Evolutionary conservation across 2,329 filamentous ascomycete genomes (phyloP), one percentile per base, ranked within the genome.

Genomic region (Colletotrichum sp.): DNA sequence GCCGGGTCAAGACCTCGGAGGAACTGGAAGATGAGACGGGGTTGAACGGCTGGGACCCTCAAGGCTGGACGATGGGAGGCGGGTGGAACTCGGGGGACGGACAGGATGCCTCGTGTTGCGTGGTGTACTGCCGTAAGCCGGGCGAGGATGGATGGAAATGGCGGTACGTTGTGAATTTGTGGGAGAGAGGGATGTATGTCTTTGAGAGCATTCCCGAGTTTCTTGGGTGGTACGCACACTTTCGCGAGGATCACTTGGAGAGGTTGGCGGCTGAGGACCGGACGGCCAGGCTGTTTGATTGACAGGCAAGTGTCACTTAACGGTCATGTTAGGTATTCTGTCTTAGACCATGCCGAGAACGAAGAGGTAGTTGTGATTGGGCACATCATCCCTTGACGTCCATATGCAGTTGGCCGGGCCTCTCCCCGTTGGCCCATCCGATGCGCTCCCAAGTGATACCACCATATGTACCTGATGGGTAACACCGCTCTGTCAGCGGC

Each of bases 211-310:
- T 32, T n/a, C 59, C 30, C 28, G 16, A 21, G 0, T 32, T 62
- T 8, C 30, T 34, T 3, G 59, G 4, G 0, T 21, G 32, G 12
- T 59, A 59, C 0, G 55, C 26, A 0, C 55, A 34, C 0, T 2
- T 62, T 21, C 28, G 12, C 0, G 30, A 62, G 18, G 59, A n/a
- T 13, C 12, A 62, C 30, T 13, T 13, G 9, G 30, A n/a, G 18
- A 32, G 32, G 8, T 18, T n/a, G 59, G 59, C 59, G 15, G 28
- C 9, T 32, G 18, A 32, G n/a, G 30, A 62, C 32, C 6, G 28
- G 30, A 62, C 12, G 12, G 59, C n/a, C 10, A 21, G 44, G 44
- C 44, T 34, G 7, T 34, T 32, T 30, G 28, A 62, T 62, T 16
- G 28, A 21, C 32, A 62, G 18, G 8, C 12, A 4, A n/a, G 10